Evolutionary conservation across 768 basidiomycete genomes (phyloP).

Genomic region (Rhizopogon vinicolor): DNA sequence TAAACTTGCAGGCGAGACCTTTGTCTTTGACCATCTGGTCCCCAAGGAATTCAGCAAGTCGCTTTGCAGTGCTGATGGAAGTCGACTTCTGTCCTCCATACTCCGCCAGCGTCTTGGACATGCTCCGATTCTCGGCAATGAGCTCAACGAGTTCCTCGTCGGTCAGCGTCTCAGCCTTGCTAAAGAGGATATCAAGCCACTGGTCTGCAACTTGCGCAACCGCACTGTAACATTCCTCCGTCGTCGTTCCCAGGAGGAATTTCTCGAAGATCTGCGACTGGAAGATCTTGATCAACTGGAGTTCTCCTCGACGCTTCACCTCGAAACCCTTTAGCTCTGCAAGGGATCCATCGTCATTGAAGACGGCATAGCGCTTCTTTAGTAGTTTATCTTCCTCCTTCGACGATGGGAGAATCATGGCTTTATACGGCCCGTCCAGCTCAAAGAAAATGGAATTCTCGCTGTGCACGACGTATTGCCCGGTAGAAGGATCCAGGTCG

Average conservation of each 20-base stretch:
- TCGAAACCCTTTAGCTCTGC: conserved; percentile 99
- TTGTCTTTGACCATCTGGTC: conserved; percentile 99
- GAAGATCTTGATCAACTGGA: conserved; percentile 99
- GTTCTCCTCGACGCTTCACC: conserved; percentile 94
- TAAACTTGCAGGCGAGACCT: conserved; percentile 97
- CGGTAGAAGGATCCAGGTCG: conserved; percentile 79
- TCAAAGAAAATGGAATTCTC: conserved; percentile 99
- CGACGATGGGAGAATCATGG: conserved; percentile 98
- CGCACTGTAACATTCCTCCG: conserved; percentile 91
- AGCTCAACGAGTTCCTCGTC: conserved; percentile 96
- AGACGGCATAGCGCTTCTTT: conserved; percentile 98
- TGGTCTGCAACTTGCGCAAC: conserved; percentile 93
- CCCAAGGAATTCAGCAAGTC: conserved; percentile 94
- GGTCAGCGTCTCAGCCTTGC: conserved; percentile 73
- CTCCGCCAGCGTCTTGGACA: conserved; percentile 95
- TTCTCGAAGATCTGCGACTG: conserved; percentile 98
- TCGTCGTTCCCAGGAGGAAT: conserved; percentile 89
- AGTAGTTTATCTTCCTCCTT: conserved; percentile 98
- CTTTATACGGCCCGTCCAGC: conserved; percentile 95
- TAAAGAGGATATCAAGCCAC: conserved; percentile 95
- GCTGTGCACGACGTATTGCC: conserved; percentile 80
- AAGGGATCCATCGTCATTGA: conserved; percentile 96
- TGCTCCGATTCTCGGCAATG: conserved; percentile 97
- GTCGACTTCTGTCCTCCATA: conserved; percentile 97
- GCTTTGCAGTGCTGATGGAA: conserved; percentile 92